phyloP scores from a whole-genome alignment of 2,329 filamentous ascomycete genomes.

The Trichoderma endophyticum region DNA sequence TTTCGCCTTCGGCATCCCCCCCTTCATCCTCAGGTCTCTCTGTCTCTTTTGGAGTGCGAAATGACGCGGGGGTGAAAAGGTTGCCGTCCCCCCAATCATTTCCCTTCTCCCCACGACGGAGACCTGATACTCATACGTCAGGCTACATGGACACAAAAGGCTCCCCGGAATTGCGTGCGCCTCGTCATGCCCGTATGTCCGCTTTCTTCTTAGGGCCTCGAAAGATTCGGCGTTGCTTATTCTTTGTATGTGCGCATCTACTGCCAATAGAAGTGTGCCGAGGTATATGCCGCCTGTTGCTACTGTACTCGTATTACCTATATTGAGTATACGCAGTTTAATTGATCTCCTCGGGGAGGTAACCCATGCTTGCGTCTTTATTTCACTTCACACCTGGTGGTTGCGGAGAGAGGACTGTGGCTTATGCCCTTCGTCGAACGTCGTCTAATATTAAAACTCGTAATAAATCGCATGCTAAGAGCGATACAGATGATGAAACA shows the following conservation, averaged over 20 bases:
- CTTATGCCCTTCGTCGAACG: neutral
- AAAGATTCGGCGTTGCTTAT: neutral
- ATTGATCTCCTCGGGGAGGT: neutral
- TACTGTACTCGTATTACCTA: neutral
- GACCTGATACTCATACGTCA: neutral
- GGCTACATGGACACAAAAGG: neutral
- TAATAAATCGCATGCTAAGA: slow-evolving; percentile 11
- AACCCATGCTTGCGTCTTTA: neutral
- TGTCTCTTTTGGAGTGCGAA: neutral
- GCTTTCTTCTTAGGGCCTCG: neutral
- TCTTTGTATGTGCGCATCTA: neutral
- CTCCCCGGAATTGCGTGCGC: neutral
- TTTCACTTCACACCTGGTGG: neutral
- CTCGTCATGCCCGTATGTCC: neutral
- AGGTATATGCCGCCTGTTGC: neutral
- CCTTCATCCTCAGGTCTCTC: neutral
- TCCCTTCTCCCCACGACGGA: neutral
- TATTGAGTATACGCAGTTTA: neutral
- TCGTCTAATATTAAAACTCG: neutral
- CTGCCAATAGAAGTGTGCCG: neutral
- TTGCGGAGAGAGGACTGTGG: neutral
- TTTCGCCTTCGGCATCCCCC: neutral
- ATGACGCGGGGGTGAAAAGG: neutral
- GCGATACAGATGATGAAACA: neutral
- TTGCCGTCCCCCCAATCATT: neutral